Evolutionary conservation across 768 basidiomycete species (phyloP).

Genomic region (Lenzites betulinus): DNA sequence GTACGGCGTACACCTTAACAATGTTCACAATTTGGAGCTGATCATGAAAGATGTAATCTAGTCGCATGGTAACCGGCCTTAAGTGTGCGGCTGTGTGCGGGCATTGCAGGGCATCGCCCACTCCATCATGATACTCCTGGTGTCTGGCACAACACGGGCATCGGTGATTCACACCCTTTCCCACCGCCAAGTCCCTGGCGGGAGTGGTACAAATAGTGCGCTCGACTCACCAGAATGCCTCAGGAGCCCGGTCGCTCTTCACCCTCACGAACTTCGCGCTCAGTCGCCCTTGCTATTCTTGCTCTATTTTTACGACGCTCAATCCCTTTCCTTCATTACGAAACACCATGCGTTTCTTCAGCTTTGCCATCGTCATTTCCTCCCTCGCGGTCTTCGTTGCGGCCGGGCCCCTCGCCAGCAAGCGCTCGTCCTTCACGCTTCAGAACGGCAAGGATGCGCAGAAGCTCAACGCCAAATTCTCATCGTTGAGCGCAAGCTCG

Average conservation of each 20-base stretch:
- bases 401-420: conserved; percentile 20
- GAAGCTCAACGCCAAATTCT: conserved; percentile 40
- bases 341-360: conserved; percentile 40
- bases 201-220: conserved; percentile 8
- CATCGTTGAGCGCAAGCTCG: conserved; percentile 44
- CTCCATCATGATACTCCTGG: background rate
- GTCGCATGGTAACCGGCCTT: background rate
- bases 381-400: conserved; percentile 30
- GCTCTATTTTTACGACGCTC: conserved; percentile 9
- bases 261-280: conserved; percentile 17
- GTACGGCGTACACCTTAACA: no score
- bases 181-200: background rate
- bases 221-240: background rate
- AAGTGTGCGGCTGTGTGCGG: no score
- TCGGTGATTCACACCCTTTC: conserved; percentile 26
- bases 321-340: conserved; percentile 11
- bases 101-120: background rate
- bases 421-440: background rate
- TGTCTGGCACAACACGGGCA: conserved; percentile 3
- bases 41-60: background rate
- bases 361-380: conserved; percentile 35
- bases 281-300: conserved; percentile 22
- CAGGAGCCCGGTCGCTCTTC: conserved; percentile 25
- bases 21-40: no score
- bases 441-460: no score